Percentiles rank a stretch among this genome's conserved stretches.
These are phyloP conservation scores for Phoma sp. DNA, from an alignment of 2,329 filamentous ascomycete species.

Conservation along the genomic window DNA sequence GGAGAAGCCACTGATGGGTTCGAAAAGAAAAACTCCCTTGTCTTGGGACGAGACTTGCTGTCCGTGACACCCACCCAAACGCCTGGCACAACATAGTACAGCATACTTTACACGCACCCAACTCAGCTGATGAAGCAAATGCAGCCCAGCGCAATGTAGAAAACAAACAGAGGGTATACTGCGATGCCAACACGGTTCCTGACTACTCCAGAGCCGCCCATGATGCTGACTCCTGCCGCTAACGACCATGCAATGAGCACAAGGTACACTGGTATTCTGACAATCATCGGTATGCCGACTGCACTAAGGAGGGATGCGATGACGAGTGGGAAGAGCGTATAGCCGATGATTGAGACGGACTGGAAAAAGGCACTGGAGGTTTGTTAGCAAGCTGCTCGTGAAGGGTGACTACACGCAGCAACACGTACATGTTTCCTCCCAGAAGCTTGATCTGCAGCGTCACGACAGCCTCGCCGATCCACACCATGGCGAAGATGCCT, in stretches of 20 bases:
- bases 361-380: constrained; percentile 89
- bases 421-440: constrained; percentile 86
- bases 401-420: constrained; percentile 50
- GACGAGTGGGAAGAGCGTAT: constrained; percentile 95
- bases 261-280: constrained; percentile 88
- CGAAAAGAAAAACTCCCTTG: constrained; percentile 5
- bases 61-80: constrained; percentile 12
- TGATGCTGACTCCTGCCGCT: constrained; percentile 92
- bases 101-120: constrained; percentile 7
- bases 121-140: constrained; percentile 91
- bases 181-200: constrained; percentile 93
- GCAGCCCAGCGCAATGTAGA: constrained; percentile 91
- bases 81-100: constrained; percentile 13
- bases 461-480: constrained; percentile 95
- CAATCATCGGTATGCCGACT: constrained; percentile 76
- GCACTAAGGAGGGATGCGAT: constrained; percentile 91
- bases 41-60: constrained; percentile 9
- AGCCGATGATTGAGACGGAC: constrained; percentile 96
- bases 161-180: constrained; percentile 93
- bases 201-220: constrained; percentile 93
- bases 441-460: constrained; percentile 97
- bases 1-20: neutral
- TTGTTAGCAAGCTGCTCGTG: constrained; percentile 34
- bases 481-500: constrained; percentile 94
- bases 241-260: constrained; percentile 90